Evolutionary conservation across 495 filamentous ascomycete species (phyloP).

Genomic region (Aspergillus saccharolyticus): DNA sequence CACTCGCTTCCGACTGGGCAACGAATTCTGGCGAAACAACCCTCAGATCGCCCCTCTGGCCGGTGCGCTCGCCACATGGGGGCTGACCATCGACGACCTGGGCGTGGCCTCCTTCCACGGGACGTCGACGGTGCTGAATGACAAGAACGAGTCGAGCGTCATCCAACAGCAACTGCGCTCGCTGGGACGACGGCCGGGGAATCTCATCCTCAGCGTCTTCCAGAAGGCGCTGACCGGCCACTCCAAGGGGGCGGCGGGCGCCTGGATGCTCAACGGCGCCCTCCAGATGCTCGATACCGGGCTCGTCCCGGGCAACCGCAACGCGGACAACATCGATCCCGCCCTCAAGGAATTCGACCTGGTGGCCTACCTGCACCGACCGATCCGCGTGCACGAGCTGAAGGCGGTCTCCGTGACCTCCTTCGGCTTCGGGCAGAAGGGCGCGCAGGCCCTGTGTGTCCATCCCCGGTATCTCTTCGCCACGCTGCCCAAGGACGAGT

Average conservation of each 20-base stretch:
- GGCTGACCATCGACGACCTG: constrained; percentile 90
- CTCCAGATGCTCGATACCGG: constrained; percentile 88
- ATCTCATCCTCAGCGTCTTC: constrained; percentile 92
- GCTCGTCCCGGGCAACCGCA: constrained; percentile 92
- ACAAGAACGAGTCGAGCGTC: constrained; percentile 97
- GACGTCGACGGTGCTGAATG: constrained; percentile 93
- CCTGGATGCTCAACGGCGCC: constrained; percentile 98
- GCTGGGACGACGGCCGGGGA: constrained; percentile 90
- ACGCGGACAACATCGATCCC: constrained; percentile 97
- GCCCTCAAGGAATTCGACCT: too few species aligned
- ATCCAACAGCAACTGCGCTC: constrained; percentile 95
- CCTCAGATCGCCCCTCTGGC: constrained; percentile 55
- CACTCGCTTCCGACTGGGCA: constrained; percentile 43
- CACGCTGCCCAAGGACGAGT: too few species aligned
- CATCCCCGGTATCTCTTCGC: too few species aligned
- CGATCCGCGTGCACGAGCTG: too few species aligned
- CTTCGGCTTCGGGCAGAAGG: too few species aligned
- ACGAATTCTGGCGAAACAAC: neutral
- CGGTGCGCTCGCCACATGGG: constrained; percentile 96
- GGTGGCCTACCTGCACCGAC: too few species aligned
- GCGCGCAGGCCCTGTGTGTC: too few species aligned
- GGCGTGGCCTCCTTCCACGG: constrained; percentile 94
- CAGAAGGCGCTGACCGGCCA: constrained; percentile 97
- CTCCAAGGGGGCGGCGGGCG: constrained; percentile 96
- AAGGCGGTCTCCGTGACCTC: too few species aligned